These are phyloP conservation scores for Schwanniomyces sp. DNA, from an alignment of 805 yeast genomes.

Conservation along the genomic window DNA sequence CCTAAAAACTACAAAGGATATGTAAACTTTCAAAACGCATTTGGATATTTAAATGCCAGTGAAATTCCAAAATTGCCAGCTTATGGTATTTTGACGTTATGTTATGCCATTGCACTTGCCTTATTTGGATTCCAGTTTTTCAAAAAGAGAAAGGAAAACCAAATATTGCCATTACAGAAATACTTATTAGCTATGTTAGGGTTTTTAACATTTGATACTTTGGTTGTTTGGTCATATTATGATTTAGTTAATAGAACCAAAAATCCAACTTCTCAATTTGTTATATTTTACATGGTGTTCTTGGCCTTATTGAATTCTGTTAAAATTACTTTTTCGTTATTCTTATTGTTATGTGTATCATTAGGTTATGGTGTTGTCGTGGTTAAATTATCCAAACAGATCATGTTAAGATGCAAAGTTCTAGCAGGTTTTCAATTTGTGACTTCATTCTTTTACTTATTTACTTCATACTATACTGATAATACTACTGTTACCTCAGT, in stretches of 20 bases:
- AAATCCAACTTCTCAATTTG: slow-evolving; percentile 55
- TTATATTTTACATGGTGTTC: slow-evolving; percentile 67
- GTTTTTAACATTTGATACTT: slow-evolving; percentile 79
- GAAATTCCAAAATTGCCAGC: slow-evolving; percentile 90
- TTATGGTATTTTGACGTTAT: slow-evolving; percentile 81
- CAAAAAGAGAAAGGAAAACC: slow-evolving; percentile 72
- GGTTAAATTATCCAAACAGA: slow-evolving; percentile 73
- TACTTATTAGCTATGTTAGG: slow-evolving; percentile 84
- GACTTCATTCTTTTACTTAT: slow-evolving; percentile 33
- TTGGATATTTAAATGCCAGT: slow-evolving; percentile 83
- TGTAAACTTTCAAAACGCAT: slow-evolving; percentile 89
- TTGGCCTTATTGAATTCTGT: slow-evolving; percentile 77
- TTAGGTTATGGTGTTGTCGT: slow-evolving; percentile 94
- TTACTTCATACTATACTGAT: slow-evolving; percentile 33
- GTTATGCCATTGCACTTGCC: slow-evolving; percentile 79
- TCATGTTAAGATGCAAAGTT: slow-evolving; percentile 62
- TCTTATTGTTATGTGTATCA: slow-evolving; percentile 78
- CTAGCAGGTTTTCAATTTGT: slow-evolving; percentile 39
- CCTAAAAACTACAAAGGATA: slow-evolving; percentile 54
- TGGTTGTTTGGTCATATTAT: slow-evolving; percentile 88
- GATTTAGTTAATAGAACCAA: slow-evolving; percentile 69
- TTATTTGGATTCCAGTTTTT: slow-evolving; percentile 82
- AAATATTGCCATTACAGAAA: slow-evolving; percentile 84
- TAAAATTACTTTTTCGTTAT: slow-evolving; percentile 84
- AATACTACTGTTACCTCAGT: slow-evolving; percentile 20